A percentile compares a stretch with the other conserved stretches of the same genome.
Conservation (phyloP, 495 filamentous ascomycete genomes). For the Venustampulla echinocandica region DNA sequence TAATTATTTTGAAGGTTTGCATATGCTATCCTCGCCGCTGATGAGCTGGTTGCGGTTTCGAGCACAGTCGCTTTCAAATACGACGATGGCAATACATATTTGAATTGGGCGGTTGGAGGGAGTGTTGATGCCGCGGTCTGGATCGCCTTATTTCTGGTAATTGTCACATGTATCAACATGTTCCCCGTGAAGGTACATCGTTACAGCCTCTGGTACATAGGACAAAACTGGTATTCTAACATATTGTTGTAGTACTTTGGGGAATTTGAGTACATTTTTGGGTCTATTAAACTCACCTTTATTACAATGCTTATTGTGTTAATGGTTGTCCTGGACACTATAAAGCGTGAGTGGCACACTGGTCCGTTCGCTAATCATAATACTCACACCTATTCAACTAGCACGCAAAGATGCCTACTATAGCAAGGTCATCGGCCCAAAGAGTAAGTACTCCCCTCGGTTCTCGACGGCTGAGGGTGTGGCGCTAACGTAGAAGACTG, state of each 20-base stretch:
- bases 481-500: no score
- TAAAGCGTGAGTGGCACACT: constrained; percentile 22
- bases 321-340: constrained; percentile 27
- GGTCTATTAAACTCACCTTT: constrained; percentile 37
- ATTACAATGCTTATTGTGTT: constrained; percentile 37
- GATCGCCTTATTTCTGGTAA: constrained; percentile 32
- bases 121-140: constrained; percentile 34
- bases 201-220: background rate
- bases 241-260: constrained; percentile 29
- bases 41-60: constrained; percentile 36
- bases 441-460: constrained; percentile 25
- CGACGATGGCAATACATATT: constrained; percentile 30
- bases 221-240: background rate
- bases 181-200: constrained; percentile 33
- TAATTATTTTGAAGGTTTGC: constrained; percentile 31
- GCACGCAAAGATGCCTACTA: constrained; percentile 29
- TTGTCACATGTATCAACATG: constrained; percentile 34
- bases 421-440: constrained; percentile 23
- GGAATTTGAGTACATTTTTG: constrained; percentile 41
- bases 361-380: background rate
- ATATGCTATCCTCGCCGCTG: constrained; percentile 29
- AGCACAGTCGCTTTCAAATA: constrained; percentile 37
- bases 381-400: constrained; percentile 12
- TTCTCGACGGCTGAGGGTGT: no score
- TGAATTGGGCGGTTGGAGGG: constrained; percentile 30